These are phyloP conservation scores for Candida coquimbonensis DNA, from an alignment of 805 yeast genomes.

Conservation along the genomic window DNA sequence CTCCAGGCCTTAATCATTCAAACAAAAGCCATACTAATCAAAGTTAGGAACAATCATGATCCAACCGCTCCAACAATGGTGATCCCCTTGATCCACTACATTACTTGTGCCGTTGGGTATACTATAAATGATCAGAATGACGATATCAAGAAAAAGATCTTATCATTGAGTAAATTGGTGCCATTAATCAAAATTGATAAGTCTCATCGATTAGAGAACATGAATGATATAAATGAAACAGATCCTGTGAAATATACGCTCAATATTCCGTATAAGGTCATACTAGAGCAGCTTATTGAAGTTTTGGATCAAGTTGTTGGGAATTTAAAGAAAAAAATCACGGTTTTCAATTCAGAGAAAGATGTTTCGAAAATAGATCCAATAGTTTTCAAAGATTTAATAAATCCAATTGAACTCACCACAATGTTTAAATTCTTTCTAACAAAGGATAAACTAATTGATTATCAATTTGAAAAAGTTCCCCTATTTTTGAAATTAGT, in stretches of 20 bases:
- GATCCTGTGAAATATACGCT: neutral
- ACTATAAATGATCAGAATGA: neutral
- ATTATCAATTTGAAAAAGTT: constrained; percentile 24
- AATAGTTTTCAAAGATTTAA: constrained; percentile 24
- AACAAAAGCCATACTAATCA: constrained; percentile 20
- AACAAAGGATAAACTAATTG: constrained; percentile 19
- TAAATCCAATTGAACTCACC: constrained; percentile 28
- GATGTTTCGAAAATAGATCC: constrained; percentile 25
- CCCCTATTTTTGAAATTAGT: constrained; percentile 21
- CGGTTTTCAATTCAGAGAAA: constrained; percentile 23
- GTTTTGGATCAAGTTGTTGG: constrained; percentile 23
- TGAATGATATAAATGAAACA: constrained; percentile 17
- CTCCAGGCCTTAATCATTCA: constrained; percentile 31
- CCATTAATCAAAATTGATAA: constrained; percentile 4
- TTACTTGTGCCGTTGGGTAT: constrained; percentile 7
- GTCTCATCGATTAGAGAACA: constrained; percentile 14
- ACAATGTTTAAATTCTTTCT: constrained; percentile 27
- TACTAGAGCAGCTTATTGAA: constrained; percentile 4
- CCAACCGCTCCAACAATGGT: neutral
- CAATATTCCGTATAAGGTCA: neutral
- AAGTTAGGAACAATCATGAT: constrained; percentile 5
- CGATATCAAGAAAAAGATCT: neutral
- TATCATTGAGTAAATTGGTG: constrained; percentile 4
- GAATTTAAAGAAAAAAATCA: constrained; percentile 24
- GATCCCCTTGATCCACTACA: constrained; percentile 14